phyloP scores from a whole-genome alignment of 192 early-diverging fungal species.

The Podila clonocystis region DNA sequence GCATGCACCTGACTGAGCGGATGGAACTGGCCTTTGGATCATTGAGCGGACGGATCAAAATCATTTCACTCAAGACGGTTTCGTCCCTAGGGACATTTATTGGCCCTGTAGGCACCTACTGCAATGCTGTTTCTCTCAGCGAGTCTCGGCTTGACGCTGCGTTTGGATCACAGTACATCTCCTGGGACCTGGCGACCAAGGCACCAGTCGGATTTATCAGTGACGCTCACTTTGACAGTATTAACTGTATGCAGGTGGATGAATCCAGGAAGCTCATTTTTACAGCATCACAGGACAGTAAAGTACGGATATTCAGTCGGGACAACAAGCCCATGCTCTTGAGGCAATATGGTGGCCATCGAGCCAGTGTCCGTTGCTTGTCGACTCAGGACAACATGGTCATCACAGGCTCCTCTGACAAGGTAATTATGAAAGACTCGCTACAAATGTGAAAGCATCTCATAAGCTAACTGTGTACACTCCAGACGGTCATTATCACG shows the following conservation, averaged over 20 bases:
- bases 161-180: slow-evolving; percentile 31
- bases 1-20: slow-evolving; percentile 27
- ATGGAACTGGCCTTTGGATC: slow-evolving; percentile 32
- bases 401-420: slow-evolving; percentile 39
- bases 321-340: slow-evolving; percentile 39
- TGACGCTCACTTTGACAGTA: slow-evolving; percentile 18
- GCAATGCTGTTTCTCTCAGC: slow-evolving; percentile 23
- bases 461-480: no score
- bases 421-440: slow-evolving; percentile 6
- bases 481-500: slow-evolving; percentile 33
- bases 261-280: slow-evolving; percentile 13
- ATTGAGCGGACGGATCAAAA: slow-evolving; percentile 33
- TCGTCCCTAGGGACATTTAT: slow-evolving; percentile 22
- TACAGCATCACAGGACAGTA: slow-evolving; percentile 39
- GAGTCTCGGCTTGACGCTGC: slow-evolving; percentile 29
- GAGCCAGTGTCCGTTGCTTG: slow-evolving; percentile 26
- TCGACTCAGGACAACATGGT: slow-evolving; percentile 36
- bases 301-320: slow-evolving; percentile 39
- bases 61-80: slow-evolving; percentile 30
- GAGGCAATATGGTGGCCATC: slow-evolving; percentile 40
- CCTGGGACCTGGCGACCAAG: slow-evolving; percentile 29
- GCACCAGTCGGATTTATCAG: slow-evolving; percentile 16
- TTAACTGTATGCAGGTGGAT: slow-evolving; percentile 42
- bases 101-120: slow-evolving; percentile 6
- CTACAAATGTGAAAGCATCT: no score